Conservation (phyloP, 257 asterid species). For the Penstemon newberryi region DNA sequence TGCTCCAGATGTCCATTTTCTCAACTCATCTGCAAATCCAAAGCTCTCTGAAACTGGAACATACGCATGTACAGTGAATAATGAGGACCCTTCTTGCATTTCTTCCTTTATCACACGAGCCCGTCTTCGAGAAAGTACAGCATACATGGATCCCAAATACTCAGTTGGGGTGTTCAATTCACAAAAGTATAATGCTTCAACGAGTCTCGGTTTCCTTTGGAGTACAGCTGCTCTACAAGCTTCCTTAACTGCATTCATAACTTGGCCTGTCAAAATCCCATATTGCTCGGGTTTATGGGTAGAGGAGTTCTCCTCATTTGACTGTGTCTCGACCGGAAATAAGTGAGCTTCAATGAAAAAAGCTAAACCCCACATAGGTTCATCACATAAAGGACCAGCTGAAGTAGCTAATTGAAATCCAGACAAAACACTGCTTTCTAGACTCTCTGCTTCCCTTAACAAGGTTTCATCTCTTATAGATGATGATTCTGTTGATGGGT, state of each 20-base stretch:
- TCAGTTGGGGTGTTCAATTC: slow-evolving; percentile 87
- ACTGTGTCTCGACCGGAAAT: slow-evolving; percentile 42
- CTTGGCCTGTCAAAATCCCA: slow-evolving; percentile 83
- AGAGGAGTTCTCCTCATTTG: slow-evolving; percentile 40
- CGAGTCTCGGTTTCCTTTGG: slow-evolving; percentile 73
- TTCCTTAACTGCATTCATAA: slow-evolving; percentile 82
- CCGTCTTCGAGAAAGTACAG: slow-evolving; percentile 78
- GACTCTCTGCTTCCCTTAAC: slow-evolving; percentile 63
- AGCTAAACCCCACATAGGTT: slow-evolving; percentile 95
- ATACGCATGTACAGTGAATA: slow-evolving; percentile 84
- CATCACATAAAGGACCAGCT: slow-evolving; percentile 94
- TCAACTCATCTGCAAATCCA: slow-evolving; percentile 88
- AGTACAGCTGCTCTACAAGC: slow-evolving; percentile 88
- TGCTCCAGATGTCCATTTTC: slow-evolving; percentile 88
- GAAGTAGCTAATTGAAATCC: slow-evolving; percentile 94
- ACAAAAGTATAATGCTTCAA: slow-evolving; percentile 79
- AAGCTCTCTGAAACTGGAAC: slow-evolving; percentile 93
- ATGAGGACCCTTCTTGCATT: slow-evolving; percentile 92
- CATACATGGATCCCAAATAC: slow-evolving; percentile 82
- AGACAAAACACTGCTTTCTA: slow-evolving; percentile 79
- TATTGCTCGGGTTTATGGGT: slow-evolving; percentile 62
- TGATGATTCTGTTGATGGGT: slow-evolving; percentile 38
- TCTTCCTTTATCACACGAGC: slow-evolving; percentile 87
- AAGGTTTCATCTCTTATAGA: slow-evolving; percentile 37
- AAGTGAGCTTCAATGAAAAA: slow-evolving; percentile 62